These are phyloP conservation scores for Phytophthora podocarpi DNA, from an alignment of 352 stramenopile genomes.

Conservation along the genomic window DNA sequence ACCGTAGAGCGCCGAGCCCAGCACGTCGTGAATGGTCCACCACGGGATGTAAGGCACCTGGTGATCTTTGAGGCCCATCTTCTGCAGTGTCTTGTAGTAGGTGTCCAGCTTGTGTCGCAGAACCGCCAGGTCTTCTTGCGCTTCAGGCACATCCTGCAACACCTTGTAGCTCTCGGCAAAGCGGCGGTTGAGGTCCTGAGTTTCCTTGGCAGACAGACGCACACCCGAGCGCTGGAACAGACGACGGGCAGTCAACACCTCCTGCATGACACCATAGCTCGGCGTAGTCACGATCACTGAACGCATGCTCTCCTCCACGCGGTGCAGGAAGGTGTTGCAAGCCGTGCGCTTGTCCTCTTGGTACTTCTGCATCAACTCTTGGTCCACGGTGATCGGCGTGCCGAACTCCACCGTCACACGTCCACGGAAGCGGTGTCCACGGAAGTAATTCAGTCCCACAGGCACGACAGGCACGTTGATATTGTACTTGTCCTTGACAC, in stretches of 20 bases:
- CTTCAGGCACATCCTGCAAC: constrained; percentile 68
- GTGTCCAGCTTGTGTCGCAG: constrained; percentile 81
- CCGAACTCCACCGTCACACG: constrained; percentile 98
- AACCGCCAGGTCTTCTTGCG: constrained; percentile 56
- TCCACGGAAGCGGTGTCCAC: constrained; percentile 95
- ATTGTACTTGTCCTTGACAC: constrained; percentile 96
- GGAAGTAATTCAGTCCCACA: constrained; percentile 98
- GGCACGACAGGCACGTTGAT: constrained; percentile 96
- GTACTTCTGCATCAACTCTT: constrained; percentile 91
- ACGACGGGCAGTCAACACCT: constrained; percentile 95
- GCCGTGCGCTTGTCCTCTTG: constrained; percentile 78
- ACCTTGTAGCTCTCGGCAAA: constrained; percentile 92
- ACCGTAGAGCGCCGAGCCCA: constrained; percentile 88
- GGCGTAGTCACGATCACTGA: constrained; percentile 97
- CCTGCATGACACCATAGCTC: constrained; percentile 96
- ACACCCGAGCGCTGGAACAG: constrained; percentile 93
- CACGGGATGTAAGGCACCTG: constrained; percentile 89
- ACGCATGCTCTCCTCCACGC: constrained; percentile 84
- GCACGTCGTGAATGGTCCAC: constrained; percentile 89
- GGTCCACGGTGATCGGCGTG: constrained; percentile 86
- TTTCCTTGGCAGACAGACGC: constrained; percentile 88
- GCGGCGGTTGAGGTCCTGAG: constrained; percentile 91
- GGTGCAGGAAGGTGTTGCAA: constrained; percentile 84
- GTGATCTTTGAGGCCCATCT: constrained; percentile 92
- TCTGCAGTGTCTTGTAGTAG: constrained; percentile 86